Evolutionary conservation across 2,329 filamentous ascomycete genomes (phyloP), one percentile per base, ranked within the genome.

Genomic region (Achaetomium macrosporum): DNA sequence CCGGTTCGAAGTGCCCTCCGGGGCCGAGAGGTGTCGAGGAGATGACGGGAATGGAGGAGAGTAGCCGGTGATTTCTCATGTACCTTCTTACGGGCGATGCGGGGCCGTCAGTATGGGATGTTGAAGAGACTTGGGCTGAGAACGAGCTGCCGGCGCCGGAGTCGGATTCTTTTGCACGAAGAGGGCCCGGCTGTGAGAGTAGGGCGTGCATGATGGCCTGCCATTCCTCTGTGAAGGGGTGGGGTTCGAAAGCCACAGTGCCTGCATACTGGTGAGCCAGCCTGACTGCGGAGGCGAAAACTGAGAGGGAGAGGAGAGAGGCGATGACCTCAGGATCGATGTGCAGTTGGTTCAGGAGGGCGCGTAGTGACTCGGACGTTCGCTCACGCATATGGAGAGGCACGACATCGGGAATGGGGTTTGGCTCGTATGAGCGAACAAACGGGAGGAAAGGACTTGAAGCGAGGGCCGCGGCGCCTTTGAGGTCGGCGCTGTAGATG

Each of bases 401-500:
- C 4, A 70, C 53, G 12, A 59, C 56, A 46, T 62, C 59, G 2
- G 61, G 64, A 15, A 62, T 50, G 40, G 61, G 59, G 25, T 7
- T 25, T 25, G 25, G 25, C 41, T 51, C 41, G 57, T 59, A 63
- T 13, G 50, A 45, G 17, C 65, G 63, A 1, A 54, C 52, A 46
- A 67, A 68, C 2, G 65, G 61, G 33, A 71, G 62, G 50, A 66
- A 69, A 1, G 69, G 69, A 13, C 48, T 57, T 2, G 64, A 58
- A 6, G 61, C 66, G 3, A 70, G 61, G 7, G 65, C 58, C 16
- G 63, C 61, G 29, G 69, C 66, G 9, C 69, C 69, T 57, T 65
- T 66, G 40, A 70, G 62, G 45, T 71, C 69, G 47, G 67, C 67
- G 53, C 68, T 71, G 49, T 36, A 8, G 35, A 35, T 42, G 44